These are phyloP conservation scores for Nematocida ironsii DNA, from an alignment of 371 early-diverging fungal species.

Conservation along the genomic window DNA sequence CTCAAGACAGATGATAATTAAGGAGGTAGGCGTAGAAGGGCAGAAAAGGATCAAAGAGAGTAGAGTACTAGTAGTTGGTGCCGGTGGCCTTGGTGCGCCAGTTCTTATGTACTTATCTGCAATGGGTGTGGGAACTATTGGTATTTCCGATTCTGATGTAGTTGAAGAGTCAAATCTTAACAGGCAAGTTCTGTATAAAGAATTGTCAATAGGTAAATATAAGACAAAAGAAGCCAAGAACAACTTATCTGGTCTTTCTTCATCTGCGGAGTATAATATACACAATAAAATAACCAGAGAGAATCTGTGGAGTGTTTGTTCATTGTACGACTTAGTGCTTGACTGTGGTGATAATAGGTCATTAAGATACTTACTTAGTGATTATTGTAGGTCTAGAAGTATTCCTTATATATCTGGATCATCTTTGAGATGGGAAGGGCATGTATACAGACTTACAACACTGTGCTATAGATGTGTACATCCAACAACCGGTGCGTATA, in stretches of 20 bases:
- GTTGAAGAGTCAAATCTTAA: conserved; percentile 91
- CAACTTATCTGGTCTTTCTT: conserved; percentile 67
- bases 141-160: conserved; percentile 86
- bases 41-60: conserved; percentile 77
- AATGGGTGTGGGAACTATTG: conserved; percentile 82
- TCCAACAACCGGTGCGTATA: conserved; percentile 74
- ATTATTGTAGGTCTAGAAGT: conserved; percentile 78
- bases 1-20: conserved; percentile 84
- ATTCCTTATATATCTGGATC: conserved; percentile 87
- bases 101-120: conserved; percentile 82
- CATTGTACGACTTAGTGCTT: conserved; percentile 82
- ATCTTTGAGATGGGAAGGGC: conserved; percentile 87
- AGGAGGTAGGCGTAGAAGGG: conserved; percentile 77
- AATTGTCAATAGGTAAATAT: conserved; percentile 73
- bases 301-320: conserved; percentile 46
- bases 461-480: conserved; percentile 96
- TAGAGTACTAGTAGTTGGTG: conserved; percentile 83
- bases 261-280: conserved; percentile 27
- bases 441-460: conserved; percentile 73
- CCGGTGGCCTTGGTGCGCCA: conserved; percentile 91
- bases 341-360: conserved; percentile 94
- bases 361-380: conserved; percentile 87
- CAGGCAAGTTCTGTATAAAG: conserved; percentile 85
- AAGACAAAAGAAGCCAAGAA: conserved; percentile 79
- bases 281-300: conserved; percentile 37